Evolutionary conservation across 306 rosid species (phyloP), one percentile per base, ranked within the genome.

Genomic region (Biancaea sappan): DNA sequence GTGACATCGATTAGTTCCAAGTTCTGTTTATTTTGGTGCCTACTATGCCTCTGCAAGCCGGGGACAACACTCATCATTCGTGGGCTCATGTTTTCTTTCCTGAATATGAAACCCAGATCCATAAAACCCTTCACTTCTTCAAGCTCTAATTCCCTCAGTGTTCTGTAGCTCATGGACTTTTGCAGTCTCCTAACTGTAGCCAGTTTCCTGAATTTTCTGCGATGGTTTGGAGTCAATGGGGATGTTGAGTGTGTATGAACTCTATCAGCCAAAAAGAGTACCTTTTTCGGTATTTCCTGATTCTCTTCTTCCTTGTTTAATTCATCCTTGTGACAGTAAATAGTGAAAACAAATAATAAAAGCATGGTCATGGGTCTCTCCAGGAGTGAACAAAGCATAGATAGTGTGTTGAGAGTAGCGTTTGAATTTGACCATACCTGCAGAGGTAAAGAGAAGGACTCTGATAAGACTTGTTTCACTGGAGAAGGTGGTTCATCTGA

Each of bases 81-180:
- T 10, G 96, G 91, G 73, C 68, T 77, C 60, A 93, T 40, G 32
- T 78, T 57, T 67, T 93, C 93, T 76, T 69, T 83, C 75, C 79
- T 76, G 85, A 93, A 93, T 54, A 44, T 75, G 78, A 93, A 93
- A 25, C 98, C 98, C 4, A 93, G 80, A 77, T 93, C 96, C 83
- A 89, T 86, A 59, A 93, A 89, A 66, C 98, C 98, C 72, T 91
- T 86, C 3, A 89, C 87, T 88, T 93, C 98, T 79, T 91, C 91
- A 1, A 93, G 86, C 61, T 93, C 97, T 18, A 93, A 88, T 35
- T 93, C 93, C 41, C 90, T 87, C 25, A 83, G 48, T 50, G 86
- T 83, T 65, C 64, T 83, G 82, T 85, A 86, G 74, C 91, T 93
- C 81, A 83, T 80, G 15, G 89, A 83, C 63, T 93, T 93, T 12